A percentile compares a stretch with the other conserved stretches of the same genome.
Evolutionary conservation across 2,329 filamentous ascomycete species (phyloP).

Genomic region (Fusarium pseudograminearum): DNA sequence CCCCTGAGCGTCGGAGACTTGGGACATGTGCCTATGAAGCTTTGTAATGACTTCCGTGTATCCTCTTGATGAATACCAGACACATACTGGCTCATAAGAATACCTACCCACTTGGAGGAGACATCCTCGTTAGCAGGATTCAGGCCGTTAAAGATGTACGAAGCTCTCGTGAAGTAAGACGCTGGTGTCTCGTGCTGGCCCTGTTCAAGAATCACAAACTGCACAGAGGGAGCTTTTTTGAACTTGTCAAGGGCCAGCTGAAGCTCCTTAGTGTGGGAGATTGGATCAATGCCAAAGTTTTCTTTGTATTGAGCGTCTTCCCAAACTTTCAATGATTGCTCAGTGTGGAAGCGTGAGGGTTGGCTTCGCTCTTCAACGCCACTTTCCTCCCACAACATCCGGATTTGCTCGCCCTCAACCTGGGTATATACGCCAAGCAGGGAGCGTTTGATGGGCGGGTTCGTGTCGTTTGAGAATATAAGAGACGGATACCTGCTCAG

Average conservation of each 20-base stretch:
- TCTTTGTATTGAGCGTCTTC: slow-evolving; percentile 55
- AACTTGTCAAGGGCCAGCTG: slow-evolving; percentile 61
- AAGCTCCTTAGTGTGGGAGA: slow-evolving; percentile 66
- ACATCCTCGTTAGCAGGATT: slow-evolving; percentile 16
- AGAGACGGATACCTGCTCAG: slow-evolving; percentile 63
- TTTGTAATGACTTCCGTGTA: slow-evolving; percentile 58
- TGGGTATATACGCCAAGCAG: slow-evolving; percentile 66
- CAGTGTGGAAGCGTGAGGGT: slow-evolving; percentile 46
- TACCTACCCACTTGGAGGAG: slow-evolving; percentile 12
- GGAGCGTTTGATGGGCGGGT: slow-evolving; percentile 56
- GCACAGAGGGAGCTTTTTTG: slow-evolving; percentile 64
- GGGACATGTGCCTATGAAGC: slow-evolving; percentile 25
- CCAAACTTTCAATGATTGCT: slow-evolving; percentile 60
- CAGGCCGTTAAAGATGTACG: slow-evolving; percentile 40
- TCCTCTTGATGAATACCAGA: slow-evolving; percentile 62
- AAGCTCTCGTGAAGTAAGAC: slow-evolving; percentile 62
- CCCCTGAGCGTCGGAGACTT: slow-evolving; percentile 53
- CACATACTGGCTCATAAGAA: slow-evolving; percentile 61
- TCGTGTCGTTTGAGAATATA: slow-evolving; percentile 48
- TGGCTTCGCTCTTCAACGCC: slow-evolving; percentile 36
- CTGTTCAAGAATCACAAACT: slow-evolving; percentile 66
- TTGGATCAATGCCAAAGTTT: slow-evolving; percentile 59
- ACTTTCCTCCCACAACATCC: slow-evolving; percentile 54
- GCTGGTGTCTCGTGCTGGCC: slow-evolving; percentile 63
- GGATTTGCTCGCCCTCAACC: slow-evolving; percentile 67